These are phyloP conservation scores for Kazachstania africana DNA, from an alignment of 805 yeast genomes.

Conservation along the genomic window DNA sequence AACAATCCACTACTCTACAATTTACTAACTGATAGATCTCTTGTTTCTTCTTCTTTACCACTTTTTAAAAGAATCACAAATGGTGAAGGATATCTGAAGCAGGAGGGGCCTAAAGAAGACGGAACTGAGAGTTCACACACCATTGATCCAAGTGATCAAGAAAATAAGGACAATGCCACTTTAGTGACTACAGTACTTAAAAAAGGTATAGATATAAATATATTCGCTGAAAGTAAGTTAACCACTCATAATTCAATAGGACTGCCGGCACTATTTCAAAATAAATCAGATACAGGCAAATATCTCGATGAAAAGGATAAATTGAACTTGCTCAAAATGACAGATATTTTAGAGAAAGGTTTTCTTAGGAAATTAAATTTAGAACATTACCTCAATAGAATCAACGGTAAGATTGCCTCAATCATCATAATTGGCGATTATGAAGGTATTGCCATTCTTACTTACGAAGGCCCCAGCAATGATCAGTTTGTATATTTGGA, in stretches of 20 bases:
- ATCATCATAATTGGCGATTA: slow-evolving; percentile 85
- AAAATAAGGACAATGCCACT: slow-evolving; percentile 15
- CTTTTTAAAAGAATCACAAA: slow-evolving; percentile 28
- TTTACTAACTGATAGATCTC: slow-evolving; percentile 80
- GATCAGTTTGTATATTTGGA: slow-evolving; percentile 65
- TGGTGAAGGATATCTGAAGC: slow-evolving; percentile 2
- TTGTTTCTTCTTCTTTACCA: slow-evolving; percentile 85
- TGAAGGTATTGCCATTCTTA: slow-evolving; percentile 88
- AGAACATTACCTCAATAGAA: slow-evolving; percentile 53
- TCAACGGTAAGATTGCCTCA: slow-evolving; percentile 58
- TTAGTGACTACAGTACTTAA: slow-evolving; percentile 62
- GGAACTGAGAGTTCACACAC: slow-evolving; percentile 2
- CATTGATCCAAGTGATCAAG: slow-evolving; percentile 4
- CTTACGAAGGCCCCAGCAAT: slow-evolving; percentile 50
- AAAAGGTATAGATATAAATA: slow-evolving; percentile 44
- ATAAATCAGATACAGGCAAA: not conserved
- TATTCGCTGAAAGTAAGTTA: slow-evolving; percentile 15
- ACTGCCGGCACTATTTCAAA: slow-evolving; percentile 11
- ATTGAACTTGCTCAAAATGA: slow-evolving; percentile 47
- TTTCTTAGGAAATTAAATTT: slow-evolving; percentile 60
- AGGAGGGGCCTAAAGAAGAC: not conserved
- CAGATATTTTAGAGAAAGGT: slow-evolving; percentile 60
- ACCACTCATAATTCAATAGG: slow-evolving; percentile 17
- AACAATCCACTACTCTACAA: slow-evolving; percentile 84
- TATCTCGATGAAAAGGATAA: slow-evolving; percentile 4